Conservation (phyloP, 306 rosid genomes). For the Lupinus albus region DNA sequence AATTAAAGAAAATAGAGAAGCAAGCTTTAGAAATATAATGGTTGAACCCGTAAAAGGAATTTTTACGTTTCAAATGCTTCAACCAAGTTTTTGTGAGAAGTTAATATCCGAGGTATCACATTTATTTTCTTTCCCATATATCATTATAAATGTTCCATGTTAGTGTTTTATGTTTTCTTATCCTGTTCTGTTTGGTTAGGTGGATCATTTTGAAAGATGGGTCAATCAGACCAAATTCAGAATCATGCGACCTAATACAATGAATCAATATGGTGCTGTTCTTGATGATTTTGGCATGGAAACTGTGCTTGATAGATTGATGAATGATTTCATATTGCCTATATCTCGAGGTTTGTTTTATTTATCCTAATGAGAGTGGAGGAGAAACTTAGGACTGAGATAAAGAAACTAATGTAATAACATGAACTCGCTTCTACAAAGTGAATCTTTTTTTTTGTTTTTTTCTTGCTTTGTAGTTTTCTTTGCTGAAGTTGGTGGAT, state of each 20-base stretch:
- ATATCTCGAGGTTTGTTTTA: slow-evolving; percentile 61
- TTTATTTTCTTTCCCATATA: slow-evolving; percentile 38
- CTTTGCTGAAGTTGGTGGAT: slow-evolving; percentile 86
- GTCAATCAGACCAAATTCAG: slow-evolving; percentile 69
- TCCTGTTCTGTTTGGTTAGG: slow-evolving; percentile 71
- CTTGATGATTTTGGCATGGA: slow-evolving; percentile 96
- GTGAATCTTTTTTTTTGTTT: too few species aligned
- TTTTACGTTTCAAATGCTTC: slow-evolving; percentile 85
- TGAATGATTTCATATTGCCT: slow-evolving; percentile 76
- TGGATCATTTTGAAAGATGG: slow-evolving; percentile 92
- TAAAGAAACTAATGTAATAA: slow-evolving; percentile 26
- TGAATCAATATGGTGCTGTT: slow-evolving; percentile 90
- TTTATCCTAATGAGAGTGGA: slow-evolving; percentile 29
- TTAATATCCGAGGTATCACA: slow-evolving; percentile 76
- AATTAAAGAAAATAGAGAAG: slow-evolving; percentile 68
- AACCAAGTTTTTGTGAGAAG: slow-evolving; percentile 77
- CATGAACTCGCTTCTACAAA: slow-evolving; percentile 38
- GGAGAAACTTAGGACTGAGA: slow-evolving; percentile 12
- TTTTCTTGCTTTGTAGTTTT: slow-evolving; percentile 61
- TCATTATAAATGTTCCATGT: slow-evolving; percentile 25
- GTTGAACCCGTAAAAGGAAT: slow-evolving; percentile 64
- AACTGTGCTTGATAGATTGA: slow-evolving; percentile 77
- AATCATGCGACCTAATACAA: slow-evolving; percentile 92
- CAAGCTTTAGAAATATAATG: slow-evolving; percentile 65
- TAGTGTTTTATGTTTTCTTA: slow-evolving; percentile 55